Percentiles rank a stretch among this genome's conserved stretches.
Evolutionary conservation across 345 rosid genomes (phyloP).

Genomic region (Barbarea vulgaris): DNA sequence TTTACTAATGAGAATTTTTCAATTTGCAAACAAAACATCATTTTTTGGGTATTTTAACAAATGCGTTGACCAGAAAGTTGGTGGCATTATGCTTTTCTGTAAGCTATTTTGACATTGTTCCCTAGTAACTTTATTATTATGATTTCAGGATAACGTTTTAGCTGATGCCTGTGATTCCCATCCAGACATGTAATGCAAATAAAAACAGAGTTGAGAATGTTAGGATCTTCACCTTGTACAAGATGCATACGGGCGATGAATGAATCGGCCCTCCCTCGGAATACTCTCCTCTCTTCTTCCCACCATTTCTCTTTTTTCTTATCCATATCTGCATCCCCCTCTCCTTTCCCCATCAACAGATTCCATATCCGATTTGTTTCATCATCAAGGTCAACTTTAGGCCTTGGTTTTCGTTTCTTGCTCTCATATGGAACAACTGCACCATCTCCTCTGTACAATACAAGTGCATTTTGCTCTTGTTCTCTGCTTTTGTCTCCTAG

Average conservation of each 20-base stretch:
- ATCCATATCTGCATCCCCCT: conserved; percentile 49
- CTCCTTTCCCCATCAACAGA: conserved; percentile 79
- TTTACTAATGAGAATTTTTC: not conserved
- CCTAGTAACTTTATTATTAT: not conserved
- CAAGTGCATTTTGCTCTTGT: conserved; percentile 62
- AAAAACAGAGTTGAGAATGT: conserved; percentile 5
- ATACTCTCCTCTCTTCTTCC: conserved; percentile 83
- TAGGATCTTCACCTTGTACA: conserved; percentile 71
- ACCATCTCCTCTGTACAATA: conserved; percentile 60
- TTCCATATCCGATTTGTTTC: conserved; percentile 90
- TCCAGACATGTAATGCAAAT: conserved; percentile 3
- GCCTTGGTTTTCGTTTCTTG: conserved; percentile 69
- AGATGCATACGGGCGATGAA: conserved; percentile 96
- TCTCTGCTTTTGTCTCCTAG: conserved; percentile 45
- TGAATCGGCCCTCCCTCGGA: conserved; percentile 75
- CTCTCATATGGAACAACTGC: conserved; percentile 58
- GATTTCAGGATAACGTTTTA: conserved; percentile 7
- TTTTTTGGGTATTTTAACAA: not conserved
- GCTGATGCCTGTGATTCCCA: conserved; percentile 10
- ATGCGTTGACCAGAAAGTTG: conserved; percentile 18
- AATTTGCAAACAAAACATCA: not conserved
- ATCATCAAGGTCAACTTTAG: conserved; percentile 87
- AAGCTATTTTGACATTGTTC: not conserved
- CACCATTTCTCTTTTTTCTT: conserved; percentile 72
- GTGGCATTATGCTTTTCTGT: conserved; percentile 10